Evolutionary conservation across 2,329 filamentous ascomycete genomes (phyloP), one percentile per base, ranked within the genome.

Genomic region (Colletotrichum karsti): DNA sequence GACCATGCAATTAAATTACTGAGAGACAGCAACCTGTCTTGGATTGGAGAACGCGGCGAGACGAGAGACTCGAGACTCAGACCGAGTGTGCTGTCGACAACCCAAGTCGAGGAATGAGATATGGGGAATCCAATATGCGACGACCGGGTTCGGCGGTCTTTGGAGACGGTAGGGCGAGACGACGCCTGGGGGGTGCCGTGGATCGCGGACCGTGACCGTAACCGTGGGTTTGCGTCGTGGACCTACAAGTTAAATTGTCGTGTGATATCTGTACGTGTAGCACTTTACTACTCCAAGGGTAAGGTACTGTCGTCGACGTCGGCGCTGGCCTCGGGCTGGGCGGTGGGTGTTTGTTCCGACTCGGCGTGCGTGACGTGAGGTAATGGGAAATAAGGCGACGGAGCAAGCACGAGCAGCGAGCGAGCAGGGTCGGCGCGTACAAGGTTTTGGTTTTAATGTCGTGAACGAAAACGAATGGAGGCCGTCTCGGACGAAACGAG

Each of bases 1-100:
- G 65, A 67, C 46, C 60, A 67, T 59, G 66, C 66, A 69, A 59
- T 12, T 26, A 69, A 69, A 67, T 69, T 69, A 67, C 24, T 67
- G 65, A 64, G 60, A 67, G 65, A 67, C 65, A 67, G 20, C 46
- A 26, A 33, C 58, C 28, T 33, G 46, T 44, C 24, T 50, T 62
- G 42, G 55, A 46, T 20, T 51, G 33, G 41, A 44, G 60, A 20
- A 71, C 30, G 33, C 12, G 41, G 30, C 61, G 28, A 65, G 62
- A 42, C 56, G 39, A 62, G 37, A 58, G 20, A 48, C 12, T 42
- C 39, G 42, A 13, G 22, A n/a, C n/a, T n/a, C n/a, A n/a, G n/a
- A n/a, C n/a, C n/a, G n/a, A n/a, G n/a, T n/a, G n/a, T n/a, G n/a
- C n/a, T n/a, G n/a, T n/a, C n/a, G n/a, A n/a, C n/a, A n/a, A n/a